These are phyloP conservation scores for Cordyceps pruinosa DNA, from an alignment of 2,329 filamentous ascomycete genomes.

Conservation along the genomic window DNA sequence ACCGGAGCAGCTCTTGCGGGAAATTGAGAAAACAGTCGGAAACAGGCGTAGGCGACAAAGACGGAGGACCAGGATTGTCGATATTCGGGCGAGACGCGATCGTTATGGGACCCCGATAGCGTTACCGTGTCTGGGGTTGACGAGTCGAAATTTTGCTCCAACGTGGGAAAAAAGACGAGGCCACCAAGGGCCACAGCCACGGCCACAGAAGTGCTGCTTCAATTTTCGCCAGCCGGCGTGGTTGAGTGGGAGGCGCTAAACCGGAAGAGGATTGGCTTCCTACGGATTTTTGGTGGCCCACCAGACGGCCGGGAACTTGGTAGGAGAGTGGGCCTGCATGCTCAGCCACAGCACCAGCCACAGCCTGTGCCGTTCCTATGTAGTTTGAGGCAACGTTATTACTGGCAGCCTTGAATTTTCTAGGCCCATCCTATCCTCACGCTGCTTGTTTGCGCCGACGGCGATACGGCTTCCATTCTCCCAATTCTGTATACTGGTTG, in stretches of 20 bases:
- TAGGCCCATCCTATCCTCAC: background rate
- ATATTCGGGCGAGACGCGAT: conserved; percentile 18
- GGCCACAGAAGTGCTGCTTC: conserved; percentile 29
- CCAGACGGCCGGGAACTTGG: background rate
- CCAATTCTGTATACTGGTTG: background rate
- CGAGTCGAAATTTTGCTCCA: conserved; percentile 38
- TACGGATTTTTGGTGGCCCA: background rate
- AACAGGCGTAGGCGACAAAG: conserved; percentile 7
- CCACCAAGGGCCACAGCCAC: conserved; percentile 15
- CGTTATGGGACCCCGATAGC: conserved; percentile 30
- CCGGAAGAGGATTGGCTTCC: conserved; percentile 15
- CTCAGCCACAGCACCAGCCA: background rate
- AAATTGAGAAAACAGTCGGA: conserved; percentile 11
- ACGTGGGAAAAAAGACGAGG: conserved; percentile 30
- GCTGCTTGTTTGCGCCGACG: background rate
- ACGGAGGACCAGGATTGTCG: conserved; percentile 16
- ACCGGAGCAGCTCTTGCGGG: conserved; percentile 10
- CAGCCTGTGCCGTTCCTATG: background rate
- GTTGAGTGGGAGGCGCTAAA: conserved; percentile 35
- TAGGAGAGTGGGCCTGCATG: background rate
- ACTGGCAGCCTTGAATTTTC: conserved; percentile 6
- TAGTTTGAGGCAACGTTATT: too few relatives aligned
- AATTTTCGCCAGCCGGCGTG: conserved; percentile 33
- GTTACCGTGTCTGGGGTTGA: conserved; percentile 36
- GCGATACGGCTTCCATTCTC: background rate